Evolutionary conservation across 352 stramenopile genomes (phyloP), one percentile per base, ranked within the genome.

Genomic region (Phytopythium ostracodes): DNA sequence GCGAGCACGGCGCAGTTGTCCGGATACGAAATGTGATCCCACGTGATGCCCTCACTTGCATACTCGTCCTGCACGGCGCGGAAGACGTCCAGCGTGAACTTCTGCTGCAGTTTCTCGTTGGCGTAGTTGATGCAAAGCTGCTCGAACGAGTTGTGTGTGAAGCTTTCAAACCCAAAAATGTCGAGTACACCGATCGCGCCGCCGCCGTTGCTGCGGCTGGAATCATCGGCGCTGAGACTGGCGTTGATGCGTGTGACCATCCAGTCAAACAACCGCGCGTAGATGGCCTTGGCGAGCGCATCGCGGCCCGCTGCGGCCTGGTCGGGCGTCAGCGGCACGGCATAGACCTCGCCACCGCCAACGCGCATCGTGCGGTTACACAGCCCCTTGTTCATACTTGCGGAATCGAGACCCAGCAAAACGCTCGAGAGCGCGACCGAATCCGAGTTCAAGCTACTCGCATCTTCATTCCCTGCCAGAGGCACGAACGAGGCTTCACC

Each of bases 61-160:
- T 91, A 91, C 63, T 91, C 82, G 49, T 85, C 72, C 60, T 88
- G 68, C 40, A 89, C 79, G 2, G 69, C 60, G 44, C 76, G 80
- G 65, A 96, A 89, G 8, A 89, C 79, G 31, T 87, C 77, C 46
- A 81, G 66, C 11, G 74, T 95, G 64, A 96, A 96, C 62, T 94
- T 92, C 47, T 96, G 85, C 80, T 96, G 83, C 29, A 96, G 73
- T 47, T 91, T 86, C 67, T 98, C 95, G 74, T 98, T 98, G 8
- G 91, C 92, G 67, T 97, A 98, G 71, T 98, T 98, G 71, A 98
- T 98, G 54, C 92, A 97, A 14, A 98, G 71, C 73, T 98, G 94
- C 70, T 98, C 96, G 77, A 98, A 97, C 25, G 84, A 92, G 69
- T 97, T 97, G 67, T 86, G 67, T 50, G 80, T 71, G 33, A 96